phyloP scores from a whole-genome alignment of 2,329 filamentous ascomycete genomes.

The Microthyrium microscopicum region DNA sequence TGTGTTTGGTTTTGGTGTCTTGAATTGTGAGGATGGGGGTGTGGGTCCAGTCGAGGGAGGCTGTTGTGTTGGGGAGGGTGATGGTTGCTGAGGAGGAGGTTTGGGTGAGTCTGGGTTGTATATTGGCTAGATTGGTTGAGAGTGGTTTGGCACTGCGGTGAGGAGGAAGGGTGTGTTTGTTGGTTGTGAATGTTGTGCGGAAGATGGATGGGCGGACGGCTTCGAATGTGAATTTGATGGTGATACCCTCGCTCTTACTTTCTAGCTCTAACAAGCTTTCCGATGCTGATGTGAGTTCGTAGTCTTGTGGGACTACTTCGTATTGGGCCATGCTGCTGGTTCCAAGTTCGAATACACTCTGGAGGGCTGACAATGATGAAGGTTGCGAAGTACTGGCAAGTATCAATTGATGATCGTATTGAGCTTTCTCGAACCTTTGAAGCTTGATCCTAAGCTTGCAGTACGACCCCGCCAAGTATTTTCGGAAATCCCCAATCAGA shows the following conservation, averaged over 20 bases:
- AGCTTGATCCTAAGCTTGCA: too few relatives aligned
- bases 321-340: conserved; percentile 32
- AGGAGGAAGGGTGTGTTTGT: conserved; percentile 45
- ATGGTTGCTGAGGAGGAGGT: conserved; percentile 26
- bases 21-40: conserved; percentile 42
- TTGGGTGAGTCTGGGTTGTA: conserved; percentile 14
- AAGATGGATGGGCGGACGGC: conserved; percentile 46
- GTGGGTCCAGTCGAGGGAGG: conserved; percentile 41
- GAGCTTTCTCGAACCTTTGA: too few relatives aligned
- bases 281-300: conserved; percentile 16
- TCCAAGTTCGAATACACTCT: too few relatives aligned
- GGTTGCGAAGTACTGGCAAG: too few relatives aligned
- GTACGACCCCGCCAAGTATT: too few relatives aligned
- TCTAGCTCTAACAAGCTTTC: conserved; percentile 25
- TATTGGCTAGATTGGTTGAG: conserved; percentile 17
- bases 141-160: conserved; percentile 42
- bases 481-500: too few relatives aligned
- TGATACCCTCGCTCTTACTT: conserved; percentile 22
- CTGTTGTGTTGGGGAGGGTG: conserved; percentile 31
- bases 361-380: too few relatives aligned
- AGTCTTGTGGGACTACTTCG: conserved; percentile 26
- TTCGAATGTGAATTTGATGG: conserved; percentile 46
- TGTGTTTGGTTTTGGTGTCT: conserved; percentile 30
- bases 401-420: too few relatives aligned
- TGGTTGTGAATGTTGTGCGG: conserved; percentile 48